phyloP scores from a whole-genome alignment of 2,329 filamentous ascomycete species.

The Hymenoscyphus fraxineus region DNA sequence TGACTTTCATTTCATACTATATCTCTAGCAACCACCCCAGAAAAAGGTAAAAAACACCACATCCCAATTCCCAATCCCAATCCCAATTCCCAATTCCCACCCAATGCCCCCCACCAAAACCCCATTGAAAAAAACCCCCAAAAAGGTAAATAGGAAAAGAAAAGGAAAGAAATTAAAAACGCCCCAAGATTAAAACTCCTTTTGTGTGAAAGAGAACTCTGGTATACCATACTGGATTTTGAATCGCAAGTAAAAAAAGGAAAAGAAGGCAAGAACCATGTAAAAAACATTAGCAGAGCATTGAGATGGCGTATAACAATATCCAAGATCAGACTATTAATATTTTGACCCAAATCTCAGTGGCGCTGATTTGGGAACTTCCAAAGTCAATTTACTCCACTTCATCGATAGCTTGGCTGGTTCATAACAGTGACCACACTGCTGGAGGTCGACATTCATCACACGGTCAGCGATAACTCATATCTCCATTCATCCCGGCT shows the following conservation, averaged over 20 bases:
- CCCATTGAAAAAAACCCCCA: too few species aligned
- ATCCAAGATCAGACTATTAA: too few species aligned
- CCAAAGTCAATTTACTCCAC: neutral
- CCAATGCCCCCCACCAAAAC: too few species aligned
- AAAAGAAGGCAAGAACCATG: neutral
- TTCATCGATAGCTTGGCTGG: constrained; percentile 7
- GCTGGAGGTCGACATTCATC: neutral
- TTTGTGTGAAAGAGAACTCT: neutral
- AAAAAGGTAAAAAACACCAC: too few species aligned
- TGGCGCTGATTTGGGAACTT: neutral
- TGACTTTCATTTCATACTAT: too few species aligned
- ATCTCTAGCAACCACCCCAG: too few species aligned
- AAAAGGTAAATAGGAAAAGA: too few species aligned
- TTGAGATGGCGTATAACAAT: neutral
- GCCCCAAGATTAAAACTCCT: neutral
- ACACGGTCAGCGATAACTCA: constrained; percentile 15
- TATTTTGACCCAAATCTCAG: neutral
- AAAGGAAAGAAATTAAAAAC: neutral
- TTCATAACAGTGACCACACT: neutral
- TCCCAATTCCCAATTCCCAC: too few species aligned
- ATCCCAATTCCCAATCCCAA: too few species aligned
- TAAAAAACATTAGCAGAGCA: neutral
- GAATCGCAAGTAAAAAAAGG: neutral
- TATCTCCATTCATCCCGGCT: constrained; percentile 9
- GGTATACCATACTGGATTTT: neutral